Evolutionary conservation across 2,329 filamentous ascomycete genomes (phyloP).

Genomic region (Rutstroemia sp.): DNA sequence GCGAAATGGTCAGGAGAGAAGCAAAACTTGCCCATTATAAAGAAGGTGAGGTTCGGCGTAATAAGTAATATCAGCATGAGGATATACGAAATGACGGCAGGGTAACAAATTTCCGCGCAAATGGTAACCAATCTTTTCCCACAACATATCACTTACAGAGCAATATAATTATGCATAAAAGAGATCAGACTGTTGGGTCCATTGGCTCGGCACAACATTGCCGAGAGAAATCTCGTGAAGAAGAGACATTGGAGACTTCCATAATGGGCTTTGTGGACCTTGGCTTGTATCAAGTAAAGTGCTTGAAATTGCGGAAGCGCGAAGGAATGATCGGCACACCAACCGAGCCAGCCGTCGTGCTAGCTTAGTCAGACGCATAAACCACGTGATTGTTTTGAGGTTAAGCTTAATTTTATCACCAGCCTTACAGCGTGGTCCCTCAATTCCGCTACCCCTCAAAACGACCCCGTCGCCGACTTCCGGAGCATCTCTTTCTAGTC

Average conservation of each 20-base stretch:
- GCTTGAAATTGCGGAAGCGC: background rate
- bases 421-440: background rate
- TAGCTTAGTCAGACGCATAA: background rate
- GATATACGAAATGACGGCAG: conserved; percentile 3
- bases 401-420: background rate
- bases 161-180: conserved; percentile 10
- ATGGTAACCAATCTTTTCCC: background rate
- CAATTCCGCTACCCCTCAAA: no score
- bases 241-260: no score
- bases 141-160: background rate
- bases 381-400: background rate
- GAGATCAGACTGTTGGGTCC: conserved; percentile 1
- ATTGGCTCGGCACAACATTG: background rate
- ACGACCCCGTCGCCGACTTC: no score
- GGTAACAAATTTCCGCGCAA: background rate
- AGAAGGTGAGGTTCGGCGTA: background rate
- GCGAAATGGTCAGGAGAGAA: background rate
- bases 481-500: no score
- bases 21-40: background rate
- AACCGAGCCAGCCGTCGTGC: background rate
- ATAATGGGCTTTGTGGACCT: conserved; percentile 3
- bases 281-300: conserved; percentile 18
- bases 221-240: background rate
- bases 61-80: conserved; percentile 4
- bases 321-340: background rate